Conservation (phyloP, 169 alveolate species). For the Cystoisospora suis region DNA sequence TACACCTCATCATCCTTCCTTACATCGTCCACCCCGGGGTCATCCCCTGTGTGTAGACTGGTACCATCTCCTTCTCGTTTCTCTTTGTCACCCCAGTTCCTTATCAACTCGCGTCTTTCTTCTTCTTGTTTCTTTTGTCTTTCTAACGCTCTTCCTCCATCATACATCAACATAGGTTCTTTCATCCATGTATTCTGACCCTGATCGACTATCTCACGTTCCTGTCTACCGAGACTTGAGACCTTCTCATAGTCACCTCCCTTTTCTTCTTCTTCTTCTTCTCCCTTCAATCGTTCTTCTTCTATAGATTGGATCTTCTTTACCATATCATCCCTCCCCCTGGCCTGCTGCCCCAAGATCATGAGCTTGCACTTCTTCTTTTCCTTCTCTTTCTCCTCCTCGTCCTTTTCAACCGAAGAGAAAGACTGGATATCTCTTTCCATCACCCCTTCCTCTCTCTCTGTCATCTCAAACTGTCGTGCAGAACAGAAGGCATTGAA, state of each 20-base stretch:
- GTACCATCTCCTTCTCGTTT: no score
- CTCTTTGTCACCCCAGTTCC: no score
- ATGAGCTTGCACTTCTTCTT: not conserved
- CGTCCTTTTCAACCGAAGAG: no score
- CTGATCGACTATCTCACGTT: no score
- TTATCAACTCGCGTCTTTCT: no score
- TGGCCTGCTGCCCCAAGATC: not conserved
- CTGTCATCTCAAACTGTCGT: not conserved
- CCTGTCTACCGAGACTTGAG: no score
- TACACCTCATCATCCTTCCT: no score
- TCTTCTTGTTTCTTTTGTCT: not conserved
- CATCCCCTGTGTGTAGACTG: no score
- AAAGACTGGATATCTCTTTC: no score
- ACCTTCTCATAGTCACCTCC: not conserved
- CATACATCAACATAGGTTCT: no score
- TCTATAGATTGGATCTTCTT: not conserved
- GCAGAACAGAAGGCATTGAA: constrained; percentile 14
- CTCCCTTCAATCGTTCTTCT: not conserved
- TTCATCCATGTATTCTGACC: no score
- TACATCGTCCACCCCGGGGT: no score
- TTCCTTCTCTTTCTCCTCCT: not conserved
- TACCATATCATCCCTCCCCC: not conserved
- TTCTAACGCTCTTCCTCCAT: not conserved
- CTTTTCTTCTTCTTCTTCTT: not conserved
- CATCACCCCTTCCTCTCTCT: not conserved